Evolutionary conservation across 768 basidiomycete genomes (phyloP), one percentile per base, ranked within the genome.

Genomic region (Kwoniella dejecticola): DNA sequence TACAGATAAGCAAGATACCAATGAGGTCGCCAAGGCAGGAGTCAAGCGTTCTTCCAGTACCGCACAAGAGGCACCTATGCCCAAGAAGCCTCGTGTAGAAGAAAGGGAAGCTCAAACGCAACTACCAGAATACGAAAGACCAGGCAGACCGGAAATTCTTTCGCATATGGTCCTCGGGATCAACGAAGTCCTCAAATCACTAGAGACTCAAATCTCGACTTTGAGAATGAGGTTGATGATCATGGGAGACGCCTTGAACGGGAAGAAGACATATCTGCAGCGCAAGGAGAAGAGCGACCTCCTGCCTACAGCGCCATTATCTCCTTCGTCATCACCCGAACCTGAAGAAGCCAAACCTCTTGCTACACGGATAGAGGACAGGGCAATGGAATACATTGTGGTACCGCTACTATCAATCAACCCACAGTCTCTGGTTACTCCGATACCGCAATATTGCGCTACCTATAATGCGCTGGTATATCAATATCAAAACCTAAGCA

Each of bases 391-490:
- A 52, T 71, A 53, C 59, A 68, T 78, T 40, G 41, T 77, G 49
- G 62, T 76, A 30, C 76, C 75, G 4, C 62, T 75, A n/a, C 46
- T 61, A 4, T 70, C 70, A 10, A 71, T 78, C 45, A 68, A 69
- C 24, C 77, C 77, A 8, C 67, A 50, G 26, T 56, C 68, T 1
- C 65, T 78, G 10, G 72, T 77, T 19, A 58, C 66, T 10, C 72
- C 74, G 24, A 62, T 78, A n/a, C 75, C 72, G 19, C 62, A 58
- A 17, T 78, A 78, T 44, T 72, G 69, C 47, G 69, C 72, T 4
- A 77, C 72, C 1, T 75, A 70, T 61, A 78, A 78, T 52, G 62
- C 74, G n/a, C 52, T 77, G 13, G 67, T 76, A 7, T 68, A 73
- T 41, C 74, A 77, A 38, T 69, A 66, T 48, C 46, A 41, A 1